phyloP scores from a whole-genome alignment of 2,329 filamentous ascomycete genomes.

The Aspergillus sp. region DNA sequence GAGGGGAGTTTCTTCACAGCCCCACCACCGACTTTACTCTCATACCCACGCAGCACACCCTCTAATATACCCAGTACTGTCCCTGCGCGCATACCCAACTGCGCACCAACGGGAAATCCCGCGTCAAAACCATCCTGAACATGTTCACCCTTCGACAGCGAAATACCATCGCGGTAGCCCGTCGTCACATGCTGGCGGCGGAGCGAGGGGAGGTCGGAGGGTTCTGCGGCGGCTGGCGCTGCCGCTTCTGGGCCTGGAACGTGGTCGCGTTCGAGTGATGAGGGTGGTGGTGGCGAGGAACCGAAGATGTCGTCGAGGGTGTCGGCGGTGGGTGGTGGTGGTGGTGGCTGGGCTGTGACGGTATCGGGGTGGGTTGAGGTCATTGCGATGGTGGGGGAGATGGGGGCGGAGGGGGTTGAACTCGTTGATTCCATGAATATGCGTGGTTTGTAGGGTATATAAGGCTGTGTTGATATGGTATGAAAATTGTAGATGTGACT shows the following conservation, averaged over 20 bases:
- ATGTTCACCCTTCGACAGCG: conserved; percentile 64
- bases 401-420: conserved; percentile 10
- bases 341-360: not conserved
- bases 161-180: conserved; percentile 85
- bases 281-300: conserved; percentile 26
- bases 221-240: conserved; percentile 23
- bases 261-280: not conserved
- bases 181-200: conserved; percentile 71
- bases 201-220: conserved; percentile 67
- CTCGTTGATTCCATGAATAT: not conserved
- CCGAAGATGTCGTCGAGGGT: conserved; percentile 38
- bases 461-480: too few species aligned
- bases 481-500: too few species aligned
- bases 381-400: conserved; percentile 18
- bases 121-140: conserved; percentile 89
- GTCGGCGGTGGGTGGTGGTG: conserved; percentile 10
- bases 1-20: conserved; percentile 18
- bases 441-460: not conserved
- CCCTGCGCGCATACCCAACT: conserved; percentile 67
- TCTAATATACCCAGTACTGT: conserved; percentile 71
- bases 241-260: not conserved
- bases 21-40: conserved; percentile 19
- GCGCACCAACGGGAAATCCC: conserved; percentile 76
- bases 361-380: conserved; percentile 13
- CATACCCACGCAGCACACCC: conserved; percentile 49